These are phyloP conservation scores for Diaporthe vaccinii DNA, from an alignment of 2,329 filamentous ascomycete genomes.

Conservation along the genomic window DNA sequence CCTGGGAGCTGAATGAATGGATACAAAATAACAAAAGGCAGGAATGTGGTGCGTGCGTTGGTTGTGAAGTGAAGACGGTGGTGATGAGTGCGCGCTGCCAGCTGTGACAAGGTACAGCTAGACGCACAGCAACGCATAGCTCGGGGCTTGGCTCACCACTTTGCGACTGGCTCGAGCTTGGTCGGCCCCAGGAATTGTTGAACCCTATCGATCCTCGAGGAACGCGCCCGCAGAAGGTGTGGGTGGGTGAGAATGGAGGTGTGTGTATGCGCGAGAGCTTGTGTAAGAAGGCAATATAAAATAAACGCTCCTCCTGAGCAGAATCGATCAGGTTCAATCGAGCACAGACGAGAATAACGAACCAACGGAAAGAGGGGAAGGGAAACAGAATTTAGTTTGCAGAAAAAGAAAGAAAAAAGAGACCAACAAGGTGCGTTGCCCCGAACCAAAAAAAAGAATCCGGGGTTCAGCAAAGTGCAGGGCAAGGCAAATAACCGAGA, in stretches of 20 bases:
- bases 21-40: background rate
- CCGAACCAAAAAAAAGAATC: background rate
- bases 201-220: conserved; percentile 27
- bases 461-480: conserved; percentile 7
- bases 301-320: conserved; percentile 5
- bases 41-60: background rate
- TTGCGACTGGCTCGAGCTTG: conserved; percentile 25
- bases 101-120: background rate
- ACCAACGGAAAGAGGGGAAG: background rate
- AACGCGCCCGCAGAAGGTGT: conserved; percentile 8
- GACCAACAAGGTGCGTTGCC: background rate
- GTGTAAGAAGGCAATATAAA: conserved; percentile 1
- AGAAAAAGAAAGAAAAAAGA: background rate
- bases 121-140: conserved; percentile 2
- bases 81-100: background rate
- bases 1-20: conserved; percentile 10
- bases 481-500: conserved; percentile 20
- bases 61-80: background rate
- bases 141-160: conserved; percentile 15
- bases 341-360: conserved; percentile 3
- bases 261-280: background rate
- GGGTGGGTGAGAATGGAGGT: background rate
- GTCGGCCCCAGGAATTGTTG: background rate
- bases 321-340: background rate
- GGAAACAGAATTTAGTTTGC: background rate